Percentiles rank a stretch among this genome's conserved stretches.
Conservation (phyloP, 2,329 filamentous ascomycete genomes). For the Aspergillus sergii region DNA sequence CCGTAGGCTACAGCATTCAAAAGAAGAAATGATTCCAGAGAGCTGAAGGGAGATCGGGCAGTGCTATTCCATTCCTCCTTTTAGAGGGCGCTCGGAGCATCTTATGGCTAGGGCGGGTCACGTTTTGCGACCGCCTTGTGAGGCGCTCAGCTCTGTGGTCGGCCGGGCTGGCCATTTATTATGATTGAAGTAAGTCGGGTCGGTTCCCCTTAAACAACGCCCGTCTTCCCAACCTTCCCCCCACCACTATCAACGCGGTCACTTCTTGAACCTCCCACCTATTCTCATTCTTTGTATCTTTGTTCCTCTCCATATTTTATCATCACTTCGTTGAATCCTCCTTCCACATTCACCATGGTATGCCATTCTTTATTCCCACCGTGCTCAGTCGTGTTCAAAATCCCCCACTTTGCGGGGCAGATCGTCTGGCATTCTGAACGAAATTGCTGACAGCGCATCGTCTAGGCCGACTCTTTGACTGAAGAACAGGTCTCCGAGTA, state of each 20-base stretch:
- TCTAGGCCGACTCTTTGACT: slow-evolving; percentile 93
- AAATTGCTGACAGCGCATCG: slow-evolving; percentile 30
- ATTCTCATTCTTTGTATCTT: slow-evolving; percentile 20
- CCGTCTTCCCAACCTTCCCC: slow-evolving; percentile 17
- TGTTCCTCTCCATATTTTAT: slow-evolving; percentile 17
- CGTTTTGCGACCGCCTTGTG: slow-evolving; percentile 27
- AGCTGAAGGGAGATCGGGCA: neutral
- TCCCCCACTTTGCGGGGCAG: slow-evolving; percentile 41
- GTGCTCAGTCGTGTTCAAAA: slow-evolving; percentile 19
- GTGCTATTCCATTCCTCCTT: slow-evolving; percentile 10
- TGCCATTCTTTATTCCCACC: slow-evolving; percentile 10
- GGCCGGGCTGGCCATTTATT: slow-evolving; percentile 13
- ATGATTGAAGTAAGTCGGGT: slow-evolving; percentile 16
- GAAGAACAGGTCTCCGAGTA: slow-evolving; percentile 99
- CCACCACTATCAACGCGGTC: slow-evolving; percentile 17
- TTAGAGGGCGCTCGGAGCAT: slow-evolving; percentile 6
- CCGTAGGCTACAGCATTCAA: slow-evolving; percentile 1
- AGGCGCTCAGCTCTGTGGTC: slow-evolving; percentile 21
- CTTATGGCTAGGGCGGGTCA: slow-evolving; percentile 21
- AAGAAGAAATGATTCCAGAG: neutral
- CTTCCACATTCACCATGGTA: slow-evolving; percentile 36
- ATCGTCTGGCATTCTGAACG: slow-evolving; percentile 21
- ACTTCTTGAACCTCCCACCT: slow-evolving; percentile 26
- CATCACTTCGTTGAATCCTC: slow-evolving; percentile 9
- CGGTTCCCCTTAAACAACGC: slow-evolving; percentile 26